Conservation (phyloP, 2,329 filamentous ascomycete genomes). For the Cytospora mali region DNA sequence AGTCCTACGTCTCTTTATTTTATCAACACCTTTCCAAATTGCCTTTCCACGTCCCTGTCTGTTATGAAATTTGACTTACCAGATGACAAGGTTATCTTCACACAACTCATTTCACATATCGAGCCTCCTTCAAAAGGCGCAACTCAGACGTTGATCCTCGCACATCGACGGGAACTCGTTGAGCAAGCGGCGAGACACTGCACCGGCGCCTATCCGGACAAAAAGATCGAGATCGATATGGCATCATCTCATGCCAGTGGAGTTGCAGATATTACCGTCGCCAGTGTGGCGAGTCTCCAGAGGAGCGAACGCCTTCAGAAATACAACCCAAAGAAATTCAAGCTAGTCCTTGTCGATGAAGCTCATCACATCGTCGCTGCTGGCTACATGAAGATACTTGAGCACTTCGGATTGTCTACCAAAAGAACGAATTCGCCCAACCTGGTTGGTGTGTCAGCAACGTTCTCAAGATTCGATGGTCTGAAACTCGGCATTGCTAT, state of each 20-base stretch:
- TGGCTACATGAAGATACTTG: conserved; percentile 73
- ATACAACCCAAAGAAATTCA: conserved; percentile 79
- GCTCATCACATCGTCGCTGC: conserved; percentile 93
- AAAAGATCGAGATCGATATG: conserved; percentile 90
- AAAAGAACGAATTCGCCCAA: conserved; percentile 58
- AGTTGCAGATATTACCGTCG: conserved; percentile 86
- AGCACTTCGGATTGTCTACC: conserved; percentile 71
- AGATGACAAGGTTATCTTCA: conserved; percentile 80
- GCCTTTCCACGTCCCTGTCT: background rate
- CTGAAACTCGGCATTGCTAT: conserved; percentile 80
- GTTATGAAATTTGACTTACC: conserved; percentile 4
- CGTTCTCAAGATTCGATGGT: conserved; percentile 78
- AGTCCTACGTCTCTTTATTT: too few species aligned
- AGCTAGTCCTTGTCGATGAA: conserved; percentile 92
- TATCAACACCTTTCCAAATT: background rate
- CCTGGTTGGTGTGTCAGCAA: conserved; percentile 84
- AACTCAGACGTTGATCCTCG: conserved; percentile 84
- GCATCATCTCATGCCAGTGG: conserved; percentile 75
- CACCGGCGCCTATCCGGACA: conserved; percentile 74
- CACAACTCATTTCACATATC: conserved; percentile 84
- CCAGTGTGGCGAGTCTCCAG: conserved; percentile 82
- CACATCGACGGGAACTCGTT: conserved; percentile 89
- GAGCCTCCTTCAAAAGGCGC: conserved; percentile 56
- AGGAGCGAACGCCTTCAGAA: conserved; percentile 78
- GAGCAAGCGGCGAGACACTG: conserved; percentile 93